Percentiles rank a stretch among this genome's conserved stretches.
phyloP scores from a whole-genome alignment of 148 eudicot genomes.

The Vaccinium myrtillus region DNA sequence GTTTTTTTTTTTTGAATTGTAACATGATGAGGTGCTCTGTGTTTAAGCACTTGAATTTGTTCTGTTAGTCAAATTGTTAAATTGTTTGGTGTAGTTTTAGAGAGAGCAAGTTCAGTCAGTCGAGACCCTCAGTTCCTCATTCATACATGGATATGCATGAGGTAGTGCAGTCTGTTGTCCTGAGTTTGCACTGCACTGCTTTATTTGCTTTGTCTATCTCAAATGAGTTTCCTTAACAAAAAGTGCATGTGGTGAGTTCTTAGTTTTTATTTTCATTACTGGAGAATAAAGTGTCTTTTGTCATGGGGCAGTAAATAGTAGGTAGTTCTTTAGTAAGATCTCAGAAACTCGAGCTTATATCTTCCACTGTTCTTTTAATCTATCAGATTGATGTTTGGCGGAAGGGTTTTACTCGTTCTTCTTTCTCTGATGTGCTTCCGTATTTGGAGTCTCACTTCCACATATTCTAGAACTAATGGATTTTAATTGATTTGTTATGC shows the following conservation, averaged over 20 bases:
- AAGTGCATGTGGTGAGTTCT: neutral
- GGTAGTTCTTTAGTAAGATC: neutral
- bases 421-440: neutral
- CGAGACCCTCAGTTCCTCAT: neutral
- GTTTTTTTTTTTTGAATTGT: neutral
- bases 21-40: neutral
- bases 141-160: slow-evolving; percentile 7
- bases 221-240: neutral
- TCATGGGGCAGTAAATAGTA: neutral
- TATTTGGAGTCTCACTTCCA: neutral
- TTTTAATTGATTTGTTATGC: neutral
- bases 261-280: neutral
- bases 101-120: too few relatives aligned
- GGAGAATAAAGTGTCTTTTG: neutral
- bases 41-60: neutral
- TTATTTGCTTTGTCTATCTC: slow-evolving; percentile 4
- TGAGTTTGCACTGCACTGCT: neutral
- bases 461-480: neutral
- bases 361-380: neutral
- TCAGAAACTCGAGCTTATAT: neutral
- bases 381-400: neutral
- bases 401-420: neutral
- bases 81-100: too few relatives aligned
- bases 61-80: neutral
- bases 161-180: neutral